Evolutionary conservation across 2,329 filamentous ascomycete species (phyloP).

Genomic region (Fusarium pseudocircinatum): DNA sequence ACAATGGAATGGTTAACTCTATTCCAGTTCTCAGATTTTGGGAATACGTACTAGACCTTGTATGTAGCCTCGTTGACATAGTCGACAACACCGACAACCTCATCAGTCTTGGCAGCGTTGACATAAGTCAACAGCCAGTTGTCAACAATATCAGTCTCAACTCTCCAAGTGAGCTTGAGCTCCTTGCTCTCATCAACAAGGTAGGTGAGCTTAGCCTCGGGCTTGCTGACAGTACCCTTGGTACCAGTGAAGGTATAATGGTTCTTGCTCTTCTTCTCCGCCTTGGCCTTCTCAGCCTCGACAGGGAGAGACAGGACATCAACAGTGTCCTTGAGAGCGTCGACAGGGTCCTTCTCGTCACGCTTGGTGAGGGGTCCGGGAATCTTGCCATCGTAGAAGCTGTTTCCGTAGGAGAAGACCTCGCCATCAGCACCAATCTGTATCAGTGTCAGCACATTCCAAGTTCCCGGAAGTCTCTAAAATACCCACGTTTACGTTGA

Average conservation of each 20-base stretch:
- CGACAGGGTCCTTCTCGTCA: conserved; percentile 54
- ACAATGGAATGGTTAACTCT: not conserved
- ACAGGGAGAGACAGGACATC: conserved; percentile 48
- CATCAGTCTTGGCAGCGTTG: conserved; percentile 57
- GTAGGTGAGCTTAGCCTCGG: conserved; percentile 65
- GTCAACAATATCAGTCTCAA: conserved; percentile 65
- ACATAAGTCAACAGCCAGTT: conserved; percentile 70
- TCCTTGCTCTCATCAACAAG: conserved; percentile 58
- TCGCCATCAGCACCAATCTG: conserved; percentile 60
- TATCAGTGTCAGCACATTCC: not conserved
- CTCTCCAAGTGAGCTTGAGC: conserved; percentile 63
- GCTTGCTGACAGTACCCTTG: conserved; percentile 59
- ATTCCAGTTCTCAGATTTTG: too few species aligned
- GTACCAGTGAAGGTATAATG: conserved; percentile 57
- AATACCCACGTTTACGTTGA: conserved; percentile 66
- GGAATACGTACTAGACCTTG: conserved; percentile 58
- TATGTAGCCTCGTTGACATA: conserved; percentile 66
- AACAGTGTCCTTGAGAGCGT: conserved; percentile 55
- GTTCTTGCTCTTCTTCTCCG: conserved; percentile 43
- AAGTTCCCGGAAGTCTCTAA: rapidly evolving
- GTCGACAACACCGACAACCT: conserved; percentile 64
- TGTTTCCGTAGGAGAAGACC: conserved; percentile 67
- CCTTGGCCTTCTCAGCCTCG: conserved; percentile 39
- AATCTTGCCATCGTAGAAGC: conserved; percentile 54
- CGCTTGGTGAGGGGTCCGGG: conserved; percentile 54